phyloP scores from a whole-genome alignment of 148 eudicot species.

The Rheum nobile region DNA sequence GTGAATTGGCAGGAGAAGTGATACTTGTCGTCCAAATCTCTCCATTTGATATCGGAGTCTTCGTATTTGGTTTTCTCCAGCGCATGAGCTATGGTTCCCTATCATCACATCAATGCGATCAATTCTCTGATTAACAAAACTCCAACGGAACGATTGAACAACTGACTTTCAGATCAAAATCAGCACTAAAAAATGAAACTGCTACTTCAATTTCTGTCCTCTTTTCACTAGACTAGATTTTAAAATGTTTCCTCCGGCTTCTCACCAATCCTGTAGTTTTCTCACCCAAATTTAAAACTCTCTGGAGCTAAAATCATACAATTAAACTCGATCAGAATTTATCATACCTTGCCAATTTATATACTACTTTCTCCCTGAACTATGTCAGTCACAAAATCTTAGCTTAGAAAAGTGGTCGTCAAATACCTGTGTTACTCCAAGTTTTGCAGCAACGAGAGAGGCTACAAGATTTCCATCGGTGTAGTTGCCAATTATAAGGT shows the following conservation, averaged over 20 bases:
- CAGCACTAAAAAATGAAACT: neutral
- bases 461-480: conserved; percentile 80
- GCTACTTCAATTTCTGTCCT: no score
- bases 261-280: no score
- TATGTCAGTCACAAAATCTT: neutral
- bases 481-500: conserved; percentile 68
- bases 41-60: conserved; percentile 24
- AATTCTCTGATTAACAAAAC: neutral
- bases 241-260: no score
- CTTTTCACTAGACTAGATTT: no score
- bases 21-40: conserved; percentile 23
- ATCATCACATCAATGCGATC: neutral
- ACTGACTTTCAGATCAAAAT: no score
- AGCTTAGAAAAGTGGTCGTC: neutral
- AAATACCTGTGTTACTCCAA: conserved; percentile 58
- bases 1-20: conserved; percentile 30
- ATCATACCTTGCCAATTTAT: no score
- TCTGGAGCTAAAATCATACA: no score
- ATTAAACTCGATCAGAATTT: no score
- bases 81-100: conserved; percentile 31
- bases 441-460: conserved; percentile 43
- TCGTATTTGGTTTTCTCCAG: conserved; percentile 30
- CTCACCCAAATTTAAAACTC: no score
- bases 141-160: no score
- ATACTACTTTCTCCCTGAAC: no score